Evolutionary conservation across 768 basidiomycete genomes (phyloP).

Genomic region (Candolleomyces aberdarensis): DNA sequence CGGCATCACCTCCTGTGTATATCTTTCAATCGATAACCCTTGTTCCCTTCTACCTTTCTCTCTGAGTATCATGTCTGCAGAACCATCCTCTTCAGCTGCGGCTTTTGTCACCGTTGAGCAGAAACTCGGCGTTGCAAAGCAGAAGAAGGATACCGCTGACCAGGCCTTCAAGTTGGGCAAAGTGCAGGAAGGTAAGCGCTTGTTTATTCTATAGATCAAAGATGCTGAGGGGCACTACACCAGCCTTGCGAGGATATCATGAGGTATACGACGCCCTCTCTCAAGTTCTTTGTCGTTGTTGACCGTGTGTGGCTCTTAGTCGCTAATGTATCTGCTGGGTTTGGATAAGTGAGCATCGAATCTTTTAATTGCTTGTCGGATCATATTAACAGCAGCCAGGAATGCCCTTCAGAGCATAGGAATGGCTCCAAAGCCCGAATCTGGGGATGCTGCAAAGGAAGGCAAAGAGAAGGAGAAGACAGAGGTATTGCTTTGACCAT

Average conservation of each 20-base stretch:
- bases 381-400: conserved; percentile 28
- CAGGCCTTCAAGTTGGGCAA: conserved; percentile 67
- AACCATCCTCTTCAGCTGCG: conserved; percentile 13
- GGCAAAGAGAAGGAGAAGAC: conserved; percentile 55
- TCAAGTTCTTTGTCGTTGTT: background rate
- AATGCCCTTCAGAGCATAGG: conserved; percentile 56
- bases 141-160: conserved; percentile 67
- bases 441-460: conserved; percentile 24
- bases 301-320: conserved; percentile 31
- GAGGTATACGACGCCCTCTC: conserved; percentile 39
- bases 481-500: conserved; percentile 43
- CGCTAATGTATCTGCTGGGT: conserved; percentile 71
- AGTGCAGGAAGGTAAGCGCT: conserved; percentile 50
- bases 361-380: background rate
- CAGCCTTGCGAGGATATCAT: conserved; percentile 73
- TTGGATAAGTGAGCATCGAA: conserved; percentile 63
- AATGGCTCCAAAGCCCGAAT: conserved; percentile 28
- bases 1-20: background rate
- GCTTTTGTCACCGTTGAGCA: conserved; percentile 10
- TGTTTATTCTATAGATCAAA: background rate
- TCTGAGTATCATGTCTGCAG: conserved; percentile 6
- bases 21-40: conserved; percentile 5
- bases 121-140: conserved; percentile 60
- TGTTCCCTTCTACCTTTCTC: conserved; percentile 5
- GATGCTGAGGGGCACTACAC: background rate